Evolutionary conservation across 164 flowering plant species (phyloP).

Genomic region (Stephania japonica): DNA sequence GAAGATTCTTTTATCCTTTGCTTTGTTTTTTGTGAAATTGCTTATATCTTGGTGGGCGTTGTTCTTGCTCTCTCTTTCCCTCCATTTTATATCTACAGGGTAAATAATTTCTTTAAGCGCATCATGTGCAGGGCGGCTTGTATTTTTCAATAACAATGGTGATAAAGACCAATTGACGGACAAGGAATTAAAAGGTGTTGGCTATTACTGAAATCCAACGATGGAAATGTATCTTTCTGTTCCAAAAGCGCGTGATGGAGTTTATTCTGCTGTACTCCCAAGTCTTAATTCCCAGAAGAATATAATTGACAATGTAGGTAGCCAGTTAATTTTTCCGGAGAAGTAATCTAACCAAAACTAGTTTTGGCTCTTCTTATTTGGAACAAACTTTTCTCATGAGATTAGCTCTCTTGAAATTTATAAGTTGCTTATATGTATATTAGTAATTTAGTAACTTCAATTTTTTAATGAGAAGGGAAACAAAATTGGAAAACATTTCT

Average conservation of each 20-base stretch:
- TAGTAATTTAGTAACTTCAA: too few species aligned
- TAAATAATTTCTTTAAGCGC: neutral
- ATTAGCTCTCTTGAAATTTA: too few species aligned
- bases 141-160: slow-evolving; percentile 48
- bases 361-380: too few species aligned
- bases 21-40: neutral
- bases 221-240: too few species aligned
- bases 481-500: too few species aligned
- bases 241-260: neutral
- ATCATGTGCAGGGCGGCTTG: slow-evolving; percentile 53
- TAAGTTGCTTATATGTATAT: too few species aligned
- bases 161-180: slow-evolving; percentile 23
- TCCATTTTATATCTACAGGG: too few species aligned
- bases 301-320: neutral
- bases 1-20: neutral
- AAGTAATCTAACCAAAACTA: neutral
- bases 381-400: too few species aligned
- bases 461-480: too few species aligned
- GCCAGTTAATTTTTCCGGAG: neutral
- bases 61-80: too few species aligned
- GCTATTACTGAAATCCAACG: slow-evolving; percentile 41
- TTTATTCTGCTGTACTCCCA: neutral
- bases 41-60: too few species aligned
- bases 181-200: slow-evolving; percentile 40
- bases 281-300: neutral